Evolutionary conservation across 2,329 filamentous ascomycete species (phyloP).

Genomic region (Colletotrichum simmondsii): DNA sequence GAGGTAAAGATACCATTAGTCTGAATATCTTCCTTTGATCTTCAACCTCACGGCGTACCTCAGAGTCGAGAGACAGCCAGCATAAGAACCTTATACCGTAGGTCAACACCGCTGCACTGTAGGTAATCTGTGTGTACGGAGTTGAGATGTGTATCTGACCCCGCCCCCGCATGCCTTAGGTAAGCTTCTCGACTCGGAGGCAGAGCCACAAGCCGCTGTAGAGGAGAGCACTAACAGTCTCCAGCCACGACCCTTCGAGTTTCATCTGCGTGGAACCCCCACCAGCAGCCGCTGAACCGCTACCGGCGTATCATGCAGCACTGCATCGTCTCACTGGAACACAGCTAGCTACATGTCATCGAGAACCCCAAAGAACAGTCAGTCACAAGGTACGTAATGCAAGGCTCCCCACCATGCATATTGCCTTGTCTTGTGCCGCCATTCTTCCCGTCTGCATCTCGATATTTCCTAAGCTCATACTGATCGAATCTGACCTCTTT

Average conservation of each 20-base stretch:
- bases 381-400: slow-evolving; percentile 18
- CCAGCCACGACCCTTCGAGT: slow-evolving; percentile 28
- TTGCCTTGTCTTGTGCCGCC: not conserved
- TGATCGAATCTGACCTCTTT: slow-evolving; percentile 16
- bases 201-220: not conserved
- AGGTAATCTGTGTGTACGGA: not conserved
- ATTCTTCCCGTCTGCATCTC: not conserved
- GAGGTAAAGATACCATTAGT: not conserved
- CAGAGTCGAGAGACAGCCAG: not conserved
- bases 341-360: slow-evolving; percentile 24
- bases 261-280: slow-evolving; percentile 32
- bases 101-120: not conserved
- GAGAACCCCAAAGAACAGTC: slow-evolving; percentile 13
- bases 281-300: not conserved
- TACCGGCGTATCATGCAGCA: slow-evolving; percentile 18
- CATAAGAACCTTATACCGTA: not conserved
- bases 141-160: not conserved
- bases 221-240: not conserved
- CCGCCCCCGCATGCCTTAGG: slow-evolving; percentile 15
- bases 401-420: slow-evolving; percentile 14
- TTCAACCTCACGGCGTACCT: no score
- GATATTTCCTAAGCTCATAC: not conserved
- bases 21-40: not conserved
- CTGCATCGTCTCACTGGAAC: slow-evolving; percentile 19
- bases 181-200: not conserved